phyloP scores from a whole-genome alignment of 176 grass and related monocot species.

The Guadua angustifolia region DNA sequence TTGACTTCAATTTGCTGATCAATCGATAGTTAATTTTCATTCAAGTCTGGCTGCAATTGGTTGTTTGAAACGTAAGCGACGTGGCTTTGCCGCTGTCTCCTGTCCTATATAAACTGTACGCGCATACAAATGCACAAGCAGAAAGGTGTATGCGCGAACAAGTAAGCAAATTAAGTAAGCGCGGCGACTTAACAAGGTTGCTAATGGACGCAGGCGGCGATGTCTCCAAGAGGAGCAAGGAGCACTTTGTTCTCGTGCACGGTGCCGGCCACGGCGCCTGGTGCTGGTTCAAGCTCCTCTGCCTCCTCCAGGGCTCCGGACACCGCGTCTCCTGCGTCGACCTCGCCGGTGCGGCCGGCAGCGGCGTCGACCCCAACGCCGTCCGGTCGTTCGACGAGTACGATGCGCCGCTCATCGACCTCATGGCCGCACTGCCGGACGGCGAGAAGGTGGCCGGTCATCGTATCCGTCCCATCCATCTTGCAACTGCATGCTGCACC shows the following conservation, averaged over 20 bases:
- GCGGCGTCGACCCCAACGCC: slow-evolving; percentile 43
- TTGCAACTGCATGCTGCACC: background rate
- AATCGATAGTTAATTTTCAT: too few species aligned
- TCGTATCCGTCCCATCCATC: background rate
- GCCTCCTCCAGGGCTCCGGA: slow-evolving; percentile 33
- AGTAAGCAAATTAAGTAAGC: too few species aligned
- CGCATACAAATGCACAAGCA: too few species aligned
- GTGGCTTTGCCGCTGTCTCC: too few species aligned
- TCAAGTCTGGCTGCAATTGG: too few species aligned
- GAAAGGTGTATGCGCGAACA: too few species aligned
- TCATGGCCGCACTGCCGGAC: slow-evolving; percentile 37
- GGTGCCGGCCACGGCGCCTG: slow-evolving; percentile 59
- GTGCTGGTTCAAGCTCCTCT: slow-evolving; percentile 61
- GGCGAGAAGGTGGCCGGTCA: slow-evolving; percentile 35
- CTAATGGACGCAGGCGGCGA: too few species aligned
- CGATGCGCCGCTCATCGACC: slow-evolving; percentile 37
- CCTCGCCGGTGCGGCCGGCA: slow-evolving; percentile 48
- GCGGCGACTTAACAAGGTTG: too few species aligned
- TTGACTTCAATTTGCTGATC: too few species aligned
- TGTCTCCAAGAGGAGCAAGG: slow-evolving; percentile 10
- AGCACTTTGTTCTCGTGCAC: slow-evolving; percentile 62
- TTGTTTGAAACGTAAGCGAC: too few species aligned
- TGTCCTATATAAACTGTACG: too few species aligned
- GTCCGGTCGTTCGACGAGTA: slow-evolving; percentile 49
- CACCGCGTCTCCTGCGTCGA: slow-evolving; percentile 55